phyloP scores from a whole-genome alignment of 2,329 filamentous ascomycete genomes.

The Xylaria sp. region DNA sequence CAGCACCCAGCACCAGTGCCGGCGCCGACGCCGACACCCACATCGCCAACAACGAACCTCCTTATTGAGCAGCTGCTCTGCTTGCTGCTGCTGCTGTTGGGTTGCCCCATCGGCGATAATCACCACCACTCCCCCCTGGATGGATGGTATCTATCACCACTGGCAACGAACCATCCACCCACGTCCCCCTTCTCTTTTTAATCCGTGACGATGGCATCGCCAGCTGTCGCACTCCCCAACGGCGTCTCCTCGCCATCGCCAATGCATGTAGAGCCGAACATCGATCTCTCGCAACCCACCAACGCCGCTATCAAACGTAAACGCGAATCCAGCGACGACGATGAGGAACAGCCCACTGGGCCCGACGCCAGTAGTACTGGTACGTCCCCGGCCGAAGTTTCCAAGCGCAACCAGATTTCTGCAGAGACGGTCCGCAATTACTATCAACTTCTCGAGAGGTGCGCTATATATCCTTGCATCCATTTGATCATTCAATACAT shows the following conservation, averaged over 20 bases:
- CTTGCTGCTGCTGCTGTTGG: background rate
- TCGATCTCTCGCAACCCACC: constrained; percentile 44
- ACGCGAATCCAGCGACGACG: constrained; percentile 46
- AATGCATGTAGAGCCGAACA: constrained; percentile 38
- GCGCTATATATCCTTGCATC: constrained; percentile 29
- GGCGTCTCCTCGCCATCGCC: constrained; percentile 42
- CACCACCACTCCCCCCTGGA: constrained; percentile 11
- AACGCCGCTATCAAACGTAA: constrained; percentile 48
- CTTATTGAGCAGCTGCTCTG: background rate
- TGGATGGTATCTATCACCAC: constrained; percentile 24
- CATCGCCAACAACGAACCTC: constrained; percentile 22
- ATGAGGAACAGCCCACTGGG: constrained; percentile 39
- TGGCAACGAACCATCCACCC: constrained; percentile 10
- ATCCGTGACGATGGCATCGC: constrained; percentile 45
- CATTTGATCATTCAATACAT: constrained; percentile 12
- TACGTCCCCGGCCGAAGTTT: constrained; percentile 16
- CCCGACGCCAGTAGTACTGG: constrained; percentile 25
- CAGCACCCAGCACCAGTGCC: constrained; percentile 9
- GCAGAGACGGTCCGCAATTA: constrained; percentile 46
- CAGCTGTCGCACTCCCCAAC: constrained; percentile 47
- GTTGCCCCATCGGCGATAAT: constrained; percentile 22
- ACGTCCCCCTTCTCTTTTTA: constrained; percentile 13
- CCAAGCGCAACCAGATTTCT: constrained; percentile 40
- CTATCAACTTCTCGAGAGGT: constrained; percentile 48
- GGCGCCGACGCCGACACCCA: constrained; percentile 8